Evolutionary conservation across 139 green algal genomes (phyloP), one percentile per base, ranked within the genome.

Genomic region (Chlorella sorokiniana): DNA sequence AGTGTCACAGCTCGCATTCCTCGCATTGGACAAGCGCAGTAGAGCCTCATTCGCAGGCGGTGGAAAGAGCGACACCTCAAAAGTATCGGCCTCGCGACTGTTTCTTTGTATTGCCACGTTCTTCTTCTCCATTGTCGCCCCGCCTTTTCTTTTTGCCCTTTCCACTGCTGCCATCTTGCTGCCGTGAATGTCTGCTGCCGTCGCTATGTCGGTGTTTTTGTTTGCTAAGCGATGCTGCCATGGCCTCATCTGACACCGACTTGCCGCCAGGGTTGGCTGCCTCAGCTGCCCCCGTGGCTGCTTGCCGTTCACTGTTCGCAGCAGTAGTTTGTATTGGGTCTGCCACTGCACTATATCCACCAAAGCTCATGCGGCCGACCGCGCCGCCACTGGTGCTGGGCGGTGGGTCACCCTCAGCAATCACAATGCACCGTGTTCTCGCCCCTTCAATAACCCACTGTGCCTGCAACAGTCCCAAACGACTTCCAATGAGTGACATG

Each of bases 391-490:
- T 41, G 48, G 40, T 41, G 59, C 29, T 33, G 4, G 75, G 59
- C 20, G 40, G 75, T 6, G 78, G 78, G 27, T 83, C 78, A 0
- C 65, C 65, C n/a, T 83, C 78, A 1, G 65, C 65, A 23, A 83
- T 37, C 37, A 83, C 78, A 6, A 83, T 29, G 51, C 78, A 83
- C 5, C 51, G 65, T 0, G 65, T 77, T 29, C 51, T 48, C 8
- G 78, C 64, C 0, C 78, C 78, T 38, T 83, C 78, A 37, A 83
- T 67, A 8, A 83, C 67, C 78, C 78, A 83, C 51, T 77, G 78
- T 45, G 78, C 78, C 78, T 83, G 78, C 67, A 68, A 45, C 6
- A 3, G 37, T 41, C 35, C 35, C 23, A n/a, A 23, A 14, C 56
- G 68, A 6, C 64, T 40, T n/a, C 62, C 62, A 4, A 38, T 35